A percentile compares a stretch with the other conserved stretches of the same genome.
Conservation (phyloP, 768 basidiomycete genomes). For the Naganishia vishniacii region DNA sequence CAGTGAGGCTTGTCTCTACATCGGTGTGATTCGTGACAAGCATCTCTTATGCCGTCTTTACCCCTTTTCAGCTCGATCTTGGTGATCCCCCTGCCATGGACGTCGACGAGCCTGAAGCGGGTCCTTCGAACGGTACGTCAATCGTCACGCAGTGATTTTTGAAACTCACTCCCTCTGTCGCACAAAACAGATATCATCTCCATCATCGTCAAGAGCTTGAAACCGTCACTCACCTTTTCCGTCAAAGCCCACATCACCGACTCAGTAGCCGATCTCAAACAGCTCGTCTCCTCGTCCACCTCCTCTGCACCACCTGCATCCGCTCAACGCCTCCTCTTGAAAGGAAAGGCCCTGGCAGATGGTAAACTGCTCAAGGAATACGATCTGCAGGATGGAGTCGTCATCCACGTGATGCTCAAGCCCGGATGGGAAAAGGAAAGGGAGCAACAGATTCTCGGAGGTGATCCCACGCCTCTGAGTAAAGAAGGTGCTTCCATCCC, state of each 20-base stretch:
- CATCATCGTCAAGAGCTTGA: conserved; percentile 83
- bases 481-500: conserved; percentile 21
- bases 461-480: conserved; percentile 19
- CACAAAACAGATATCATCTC: conserved; percentile 53
- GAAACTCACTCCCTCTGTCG: no score
- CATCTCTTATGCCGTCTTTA: not conserved
- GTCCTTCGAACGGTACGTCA: conserved; percentile 26
- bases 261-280: conserved; percentile 72
- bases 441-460: conserved; percentile 10
- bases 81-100: conserved; percentile 16
- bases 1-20: conserved; percentile 35
- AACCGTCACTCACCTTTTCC: conserved; percentile 71
- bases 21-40: no score
- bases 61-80: conserved; percentile 29
- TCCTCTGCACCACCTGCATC: conserved; percentile 59
- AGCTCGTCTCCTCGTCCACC: conserved; percentile 57
- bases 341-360: conserved; percentile 90
- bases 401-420: conserved; percentile 80
- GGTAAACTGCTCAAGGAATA: conserved; percentile 86
- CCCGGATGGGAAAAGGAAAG: conserved; percentile 55
- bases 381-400: conserved; percentile 69
- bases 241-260: conserved; percentile 69
- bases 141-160: not conserved
- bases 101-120: not conserved
- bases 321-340: conserved; percentile 77